Base-by-base conservation (phyloP, 2,329 filamentous ascomycete species). In the Botrytis sinoallii region DNA sequence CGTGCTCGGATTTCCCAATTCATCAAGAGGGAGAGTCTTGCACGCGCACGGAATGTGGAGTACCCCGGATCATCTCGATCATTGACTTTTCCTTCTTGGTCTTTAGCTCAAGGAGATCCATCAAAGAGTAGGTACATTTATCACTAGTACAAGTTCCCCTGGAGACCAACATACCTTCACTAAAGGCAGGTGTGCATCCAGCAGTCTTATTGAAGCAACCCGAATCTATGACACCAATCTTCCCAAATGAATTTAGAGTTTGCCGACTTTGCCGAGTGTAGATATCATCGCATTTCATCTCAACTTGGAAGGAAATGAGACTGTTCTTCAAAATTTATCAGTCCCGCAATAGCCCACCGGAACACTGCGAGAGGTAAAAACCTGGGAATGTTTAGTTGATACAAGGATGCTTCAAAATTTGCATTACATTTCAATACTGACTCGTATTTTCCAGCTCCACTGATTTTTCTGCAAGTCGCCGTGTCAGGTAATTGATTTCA, bases 371-470 rank as follows among this genome's bases (percentile, higher is more conserved):
- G 18, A 25, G 38, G 40, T 32, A 44, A 44, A 42, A 42, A 57
- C 1, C 48, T 57, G 66, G 48, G 35, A 25, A 68, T 42, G 40
- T 7, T 29, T 57, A 7, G 66, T 66, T 66, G 42, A 35, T 25
- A 29, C 48, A 68, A 68, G 66, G 48, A 68, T 68, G 38, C 35
- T 57, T 52, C 35, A 29, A 57, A 25, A 42, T 20, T 42, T 57
- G 35, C 66, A 35, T 68, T 57, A 5, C 66, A 32, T 42, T 42
- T 12, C 7, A 32, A 25, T 38, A 52, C 57, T 52, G 38, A 63
- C 29, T 70, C 68, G 35, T 48, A 38, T 46, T 29, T 42, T 7
- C 42, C n/a, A 52, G 57, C 42, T 71, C 59, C 69, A 71, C 42
- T 42, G 44, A 65, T 64, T 55, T 40, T 65, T 46, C 59, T 65